phyloP scores from a whole-genome alignment of 768 basidiomycete genomes.

The Trametes coccinea region DNA sequence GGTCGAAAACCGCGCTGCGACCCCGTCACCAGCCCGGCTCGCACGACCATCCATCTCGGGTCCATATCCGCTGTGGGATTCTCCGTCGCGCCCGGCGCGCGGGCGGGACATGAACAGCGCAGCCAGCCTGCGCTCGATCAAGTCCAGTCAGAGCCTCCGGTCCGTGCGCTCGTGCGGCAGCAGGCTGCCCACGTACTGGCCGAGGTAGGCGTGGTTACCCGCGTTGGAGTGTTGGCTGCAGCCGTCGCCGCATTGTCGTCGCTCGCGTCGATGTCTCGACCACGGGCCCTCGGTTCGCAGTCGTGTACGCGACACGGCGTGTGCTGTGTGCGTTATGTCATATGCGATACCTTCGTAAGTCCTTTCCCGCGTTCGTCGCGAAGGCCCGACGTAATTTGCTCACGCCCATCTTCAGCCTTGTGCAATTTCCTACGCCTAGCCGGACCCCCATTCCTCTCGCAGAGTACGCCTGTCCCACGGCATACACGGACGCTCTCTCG shows the following conservation, averaged over 20 bases:
- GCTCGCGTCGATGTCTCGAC: no score
- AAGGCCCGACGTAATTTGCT: no score
- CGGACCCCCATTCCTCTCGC: background rate
- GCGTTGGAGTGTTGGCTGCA: no score
- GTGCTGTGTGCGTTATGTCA: background rate
- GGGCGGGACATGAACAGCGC: slow-evolving; percentile 20
- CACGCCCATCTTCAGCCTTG: background rate
- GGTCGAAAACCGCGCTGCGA: slow-evolving; percentile 7
- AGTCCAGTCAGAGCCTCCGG: slow-evolving; percentile 28
- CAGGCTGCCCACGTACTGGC: slow-evolving; percentile 29
- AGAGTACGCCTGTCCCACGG: background rate
- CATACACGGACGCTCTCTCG: background rate
- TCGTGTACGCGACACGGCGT: no score
- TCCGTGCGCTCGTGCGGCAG: slow-evolving; percentile 32
- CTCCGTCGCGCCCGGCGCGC: slow-evolving; percentile 18
- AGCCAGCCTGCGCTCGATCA: slow-evolving; percentile 30
- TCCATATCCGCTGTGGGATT: slow-evolving; percentile 35
- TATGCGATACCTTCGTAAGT: slow-evolving; percentile 5
- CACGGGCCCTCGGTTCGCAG: no score
- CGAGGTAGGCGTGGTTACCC: slow-evolving; percentile 11
- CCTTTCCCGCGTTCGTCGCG: background rate
- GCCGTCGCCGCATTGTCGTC: no score
- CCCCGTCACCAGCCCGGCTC: slow-evolving; percentile 9
- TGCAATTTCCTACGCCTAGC: no score
- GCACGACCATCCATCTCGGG: slow-evolving; percentile 35